phyloP scores from a whole-genome alignment of 495 filamentous ascomycete genomes.

The Oidiodendron maius region DNA sequence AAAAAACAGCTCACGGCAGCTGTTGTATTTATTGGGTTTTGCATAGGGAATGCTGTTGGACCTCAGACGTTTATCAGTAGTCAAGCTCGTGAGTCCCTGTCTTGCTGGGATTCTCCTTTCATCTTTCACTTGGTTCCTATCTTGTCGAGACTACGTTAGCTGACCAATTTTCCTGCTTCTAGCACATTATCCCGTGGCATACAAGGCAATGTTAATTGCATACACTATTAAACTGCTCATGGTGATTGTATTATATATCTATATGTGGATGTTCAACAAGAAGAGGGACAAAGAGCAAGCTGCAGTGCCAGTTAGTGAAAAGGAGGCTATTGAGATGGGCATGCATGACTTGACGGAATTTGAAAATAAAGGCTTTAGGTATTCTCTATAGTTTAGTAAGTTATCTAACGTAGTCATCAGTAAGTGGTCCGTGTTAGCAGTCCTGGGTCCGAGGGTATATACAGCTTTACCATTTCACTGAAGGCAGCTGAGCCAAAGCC shows the following conservation, averaged over 20 bases:
- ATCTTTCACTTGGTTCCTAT: neutral
- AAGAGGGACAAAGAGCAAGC: constrained; percentile 41
- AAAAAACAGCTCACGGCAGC: constrained; percentile 20
- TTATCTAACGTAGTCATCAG: neutral
- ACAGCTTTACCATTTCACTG: too few species aligned
- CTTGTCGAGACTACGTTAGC: too few species aligned
- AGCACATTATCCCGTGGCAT: constrained; percentile 16
- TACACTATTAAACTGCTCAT: constrained; percentile 47
- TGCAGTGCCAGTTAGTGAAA: constrained; percentile 18
- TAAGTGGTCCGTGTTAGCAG: too few species aligned
- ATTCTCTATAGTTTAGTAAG: neutral
- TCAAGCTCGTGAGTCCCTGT: constrained; percentile 41
- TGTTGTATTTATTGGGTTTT: constrained; percentile 18
- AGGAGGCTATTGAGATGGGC: constrained; percentile 60
- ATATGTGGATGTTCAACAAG: constrained; percentile 47
- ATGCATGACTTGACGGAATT: constrained; percentile 29
- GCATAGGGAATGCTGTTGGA: constrained; percentile 20
- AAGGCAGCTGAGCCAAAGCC: too few species aligned
- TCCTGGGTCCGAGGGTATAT: too few species aligned
- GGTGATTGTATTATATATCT: constrained; percentile 57
- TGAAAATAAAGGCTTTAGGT: constrained; percentile 18
- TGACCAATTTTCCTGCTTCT: neutral
- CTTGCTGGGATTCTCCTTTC: too few species aligned
- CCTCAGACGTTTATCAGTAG: constrained; percentile 16
- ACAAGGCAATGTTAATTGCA: constrained; percentile 18